Evolutionary conservation across 176 grass and related monocot genomes (phyloP), one percentile per base, ranked within the genome.

Genomic region (Ensete glaucum): DNA sequence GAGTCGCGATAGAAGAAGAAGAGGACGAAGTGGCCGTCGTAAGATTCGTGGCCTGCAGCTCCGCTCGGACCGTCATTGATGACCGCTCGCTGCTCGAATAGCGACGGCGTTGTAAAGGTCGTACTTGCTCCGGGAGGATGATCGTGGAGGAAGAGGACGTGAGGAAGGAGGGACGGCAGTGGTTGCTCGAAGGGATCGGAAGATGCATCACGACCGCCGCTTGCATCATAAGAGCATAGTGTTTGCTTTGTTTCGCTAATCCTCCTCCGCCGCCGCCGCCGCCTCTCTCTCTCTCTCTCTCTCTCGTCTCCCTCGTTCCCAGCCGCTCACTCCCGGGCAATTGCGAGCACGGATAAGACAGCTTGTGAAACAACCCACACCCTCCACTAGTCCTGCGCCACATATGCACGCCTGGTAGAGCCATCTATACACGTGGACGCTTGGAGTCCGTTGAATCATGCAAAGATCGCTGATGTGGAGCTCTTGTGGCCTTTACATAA

Each of bases 31-130:
- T 5, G 14, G 53, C 51, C 29, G 55, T 9, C 9, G 76, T 49
- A 11, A 72, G 53, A 0, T 75, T 65, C 23, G 81, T 53, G 64
- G 65, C 71, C 24, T 85, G 70, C 83, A 88, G 71, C 84, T 89
- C 83, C 43, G 83, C 88, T 71, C 72, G 3, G 23, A 21, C 52
- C 14, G 53, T 9, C 13, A 1, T 2, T 14, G 17, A 29, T 27
- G 52, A 21, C 72, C 72, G 55, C 24, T 3, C 16, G 34, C 25
- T 56, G 7, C 53, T 52, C 17, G 53, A 23, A 23, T 11, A 17
- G 23, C 22, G 14, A 22, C 16, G 22, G 53, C 14, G 53, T 23
- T 56, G 50, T 24, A 57, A 53, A 74, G 53, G 72, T 8, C 17
- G 50, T n/a, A n/a, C 43, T 9, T 11, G 67, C 52, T 11, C 22